Evolutionary conservation across 306 rosid genomes (phyloP).

Genomic region (apple (Malus domestica)): ASM211411v1 NC_041802.1:26558501-26559000

Average conservation of each 20-base stretch:
- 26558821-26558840: conserved; percentile 46
- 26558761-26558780: conserved; percentile 40
- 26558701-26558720: conserved; percentile 56
- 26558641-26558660: conserved; percentile 44
- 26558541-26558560: conserved; percentile 56
- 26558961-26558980: conserved; percentile 49
- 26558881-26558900: conserved; percentile 38
- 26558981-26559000: conserved; percentile 49
- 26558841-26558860: conserved; percentile 37
- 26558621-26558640: conserved; percentile 54
- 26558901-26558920: conserved; percentile 42
- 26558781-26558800: conserved; percentile 35
- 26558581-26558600: conserved; percentile 42
- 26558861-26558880: conserved; percentile 56
- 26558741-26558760: conserved; percentile 47
- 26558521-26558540: conserved; percentile 61
- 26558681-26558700: conserved; percentile 57
- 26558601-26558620: conserved; percentile 53
- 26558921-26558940: conserved; percentile 50
- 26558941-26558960: conserved; percentile 49
- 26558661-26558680: conserved; percentile 56
- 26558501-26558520: conserved; percentile 61
- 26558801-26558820: conserved; percentile 52
- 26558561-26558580: conserved; percentile 63
- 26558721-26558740: conserved; percentile 24